phyloP scores from a whole-genome alignment of 2,329 filamentous ascomycete species.

The Plectosphaerella cucumerina region DNA sequence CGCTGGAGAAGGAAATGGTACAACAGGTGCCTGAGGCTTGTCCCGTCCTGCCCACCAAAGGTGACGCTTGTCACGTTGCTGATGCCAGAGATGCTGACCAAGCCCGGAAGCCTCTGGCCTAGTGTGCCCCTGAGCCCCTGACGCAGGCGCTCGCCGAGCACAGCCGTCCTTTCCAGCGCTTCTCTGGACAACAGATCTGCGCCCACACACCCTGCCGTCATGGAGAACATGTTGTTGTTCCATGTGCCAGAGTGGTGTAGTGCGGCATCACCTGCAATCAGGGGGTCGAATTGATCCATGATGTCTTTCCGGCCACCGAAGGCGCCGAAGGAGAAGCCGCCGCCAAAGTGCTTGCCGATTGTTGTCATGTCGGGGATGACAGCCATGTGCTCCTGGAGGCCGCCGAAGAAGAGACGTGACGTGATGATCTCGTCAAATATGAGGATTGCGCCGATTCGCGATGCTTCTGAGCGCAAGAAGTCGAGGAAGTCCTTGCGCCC shows the following conservation, averaged over 20 bases:
- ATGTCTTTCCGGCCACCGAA: conserved; percentile 59
- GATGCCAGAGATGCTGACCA: conserved; percentile 6
- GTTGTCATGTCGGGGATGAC: conserved; percentile 58
- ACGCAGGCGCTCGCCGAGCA: conserved; percentile 5
- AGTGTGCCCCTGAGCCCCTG: conserved; percentile 3
- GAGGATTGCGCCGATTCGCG: conserved; percentile 45
- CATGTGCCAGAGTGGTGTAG: conserved; percentile 12
- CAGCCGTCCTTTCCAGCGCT: conserved; percentile 6
- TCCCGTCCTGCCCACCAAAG: conserved; percentile 4
- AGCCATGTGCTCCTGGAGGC: conserved; percentile 37
- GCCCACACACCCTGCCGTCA: conserved; percentile 11
- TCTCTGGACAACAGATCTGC: conserved; percentile 9
- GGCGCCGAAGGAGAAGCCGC: conserved; percentile 62
- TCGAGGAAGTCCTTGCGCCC: conserved; percentile 41
- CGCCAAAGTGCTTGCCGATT: conserved; percentile 64
- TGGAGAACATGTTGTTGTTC: conserved; percentile 14
- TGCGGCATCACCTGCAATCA: conserved; percentile 16
- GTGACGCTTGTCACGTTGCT: conserved; percentile 9
- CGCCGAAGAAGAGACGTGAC: conserved; percentile 49
- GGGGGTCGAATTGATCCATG: conserved; percentile 54
- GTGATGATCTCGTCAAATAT: conserved; percentile 73
- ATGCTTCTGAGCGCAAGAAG: conserved; percentile 9
- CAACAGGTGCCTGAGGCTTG: conserved; percentile 4
- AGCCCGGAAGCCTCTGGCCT: neutral
- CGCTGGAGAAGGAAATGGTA: conserved; percentile 10